Conservation (phyloP, 2,329 filamentous ascomycete genomes). For the Erysiphe neolycopersici region DNA sequence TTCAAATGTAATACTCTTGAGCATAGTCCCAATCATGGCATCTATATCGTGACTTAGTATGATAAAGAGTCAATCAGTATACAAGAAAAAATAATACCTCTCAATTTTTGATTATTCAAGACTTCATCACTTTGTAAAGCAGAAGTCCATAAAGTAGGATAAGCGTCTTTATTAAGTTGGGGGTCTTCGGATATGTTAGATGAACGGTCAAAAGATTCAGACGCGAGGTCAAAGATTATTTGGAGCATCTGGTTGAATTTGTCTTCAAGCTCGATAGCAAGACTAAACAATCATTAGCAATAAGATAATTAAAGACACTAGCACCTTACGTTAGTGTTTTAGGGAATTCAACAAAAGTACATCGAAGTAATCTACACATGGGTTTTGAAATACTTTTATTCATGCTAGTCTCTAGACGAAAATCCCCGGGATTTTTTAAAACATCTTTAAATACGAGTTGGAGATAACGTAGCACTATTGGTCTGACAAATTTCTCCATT, state of each 20-base stretch:
- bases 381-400: neutral
- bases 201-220: slow-evolving; percentile 2
- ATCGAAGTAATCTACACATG: slow-evolving; percentile 6
- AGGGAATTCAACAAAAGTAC: slow-evolving; percentile 10
- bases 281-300: slow-evolving; percentile 6
- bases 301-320: neutral
- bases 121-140: slow-evolving; percentile 7
- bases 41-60: slow-evolving; percentile 3
- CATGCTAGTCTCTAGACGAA: neutral
- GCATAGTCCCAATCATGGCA: slow-evolving; percentile 9
- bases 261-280: slow-evolving; percentile 4
- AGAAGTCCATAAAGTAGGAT: slow-evolving; percentile 8
- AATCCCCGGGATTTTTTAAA: neutral
- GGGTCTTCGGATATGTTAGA: slow-evolving; percentile 1
- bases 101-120: slow-evolving; percentile 6
- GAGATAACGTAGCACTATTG: slow-evolving; percentile 4
- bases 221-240: slow-evolving; percentile 9
- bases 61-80: neutral
- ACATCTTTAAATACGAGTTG: slow-evolving; percentile 1
- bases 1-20: slow-evolving; percentile 5
- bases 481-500: slow-evolving; percentile 2
- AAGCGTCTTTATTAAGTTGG: slow-evolving; percentile 4
- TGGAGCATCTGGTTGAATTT: slow-evolving; percentile 7
- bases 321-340: slow-evolving; percentile 7
- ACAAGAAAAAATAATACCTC: slow-evolving; percentile 4